Conservation (phyloP, 805 yeast genomes). For the Monosporozyma servazzii region DNA sequence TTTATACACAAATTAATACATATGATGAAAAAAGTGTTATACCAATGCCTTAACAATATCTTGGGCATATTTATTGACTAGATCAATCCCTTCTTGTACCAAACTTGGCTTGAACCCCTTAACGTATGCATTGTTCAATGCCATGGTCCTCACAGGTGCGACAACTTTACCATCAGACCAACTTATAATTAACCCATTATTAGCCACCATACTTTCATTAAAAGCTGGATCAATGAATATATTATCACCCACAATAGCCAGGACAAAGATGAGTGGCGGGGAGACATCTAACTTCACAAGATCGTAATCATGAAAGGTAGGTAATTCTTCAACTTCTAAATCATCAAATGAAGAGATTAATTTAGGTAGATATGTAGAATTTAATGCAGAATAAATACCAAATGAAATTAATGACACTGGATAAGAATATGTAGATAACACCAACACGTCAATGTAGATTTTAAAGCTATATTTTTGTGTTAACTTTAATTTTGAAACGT, state of each 20-base stretch:
- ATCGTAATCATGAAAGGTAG: constrained; percentile 78
- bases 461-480: constrained; percentile 71
- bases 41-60: constrained; percentile 51
- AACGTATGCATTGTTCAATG: constrained; percentile 40
- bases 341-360: constrained; percentile 60
- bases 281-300: constrained; percentile 52
- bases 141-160: constrained; percentile 66
- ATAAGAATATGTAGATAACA: constrained; percentile 66
- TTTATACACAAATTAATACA: background rate
- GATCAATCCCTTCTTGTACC: constrained; percentile 44
- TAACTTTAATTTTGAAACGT: constrained; percentile 43
- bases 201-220: constrained; percentile 84
- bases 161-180: constrained; percentile 60
- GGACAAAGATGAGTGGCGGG: constrained; percentile 63
- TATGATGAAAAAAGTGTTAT: no score
- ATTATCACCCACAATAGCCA: constrained; percentile 64
- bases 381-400: constrained; percentile 72
- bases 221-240: constrained; percentile 73
- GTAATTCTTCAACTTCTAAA: constrained; percentile 70
- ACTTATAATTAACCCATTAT: constrained; percentile 68
- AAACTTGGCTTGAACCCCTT: constrained; percentile 46
- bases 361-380: constrained; percentile 66
- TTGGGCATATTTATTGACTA: constrained; percentile 54
- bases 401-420: constrained; percentile 76
- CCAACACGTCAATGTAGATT: constrained; percentile 69